These are phyloP conservation scores for Coniochaeta sp. DNA, from an alignment of 2,329 filamentous ascomycete species.

Conservation along the genomic window DNA sequence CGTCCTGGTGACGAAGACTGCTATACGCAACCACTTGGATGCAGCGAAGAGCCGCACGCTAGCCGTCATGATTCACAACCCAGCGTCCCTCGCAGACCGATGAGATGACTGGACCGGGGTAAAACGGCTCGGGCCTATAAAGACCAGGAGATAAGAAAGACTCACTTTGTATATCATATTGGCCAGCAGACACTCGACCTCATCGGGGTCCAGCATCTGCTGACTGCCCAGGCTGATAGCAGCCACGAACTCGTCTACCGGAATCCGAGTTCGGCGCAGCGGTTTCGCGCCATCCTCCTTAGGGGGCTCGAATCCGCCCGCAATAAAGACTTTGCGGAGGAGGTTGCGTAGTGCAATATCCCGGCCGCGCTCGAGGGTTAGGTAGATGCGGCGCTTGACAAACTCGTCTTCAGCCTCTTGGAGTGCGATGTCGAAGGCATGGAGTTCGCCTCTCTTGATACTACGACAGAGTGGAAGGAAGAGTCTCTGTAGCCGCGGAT, in stretches of 20 bases:
- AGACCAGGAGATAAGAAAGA: not conserved
- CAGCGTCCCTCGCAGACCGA: not conserved
- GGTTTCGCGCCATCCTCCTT: conserved; percentile 60
- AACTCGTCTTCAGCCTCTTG: conserved; percentile 83
- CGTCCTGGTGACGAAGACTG: not conserved
- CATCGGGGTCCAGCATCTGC: conserved; percentile 70
- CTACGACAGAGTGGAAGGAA: conserved; percentile 72
- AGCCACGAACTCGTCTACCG: conserved; percentile 75
- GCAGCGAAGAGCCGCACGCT: not conserved
- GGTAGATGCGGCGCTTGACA: conserved; percentile 85
- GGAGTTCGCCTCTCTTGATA: conserved; percentile 76
- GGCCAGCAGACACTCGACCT: conserved; percentile 89
- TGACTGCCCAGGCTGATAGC: conserved; percentile 69
- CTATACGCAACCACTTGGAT: not conserved
- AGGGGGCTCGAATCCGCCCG: conserved; percentile 70
- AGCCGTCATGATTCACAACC: not conserved
- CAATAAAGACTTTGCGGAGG: conserved; percentile 82
- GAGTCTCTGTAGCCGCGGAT: conserved; percentile 66
- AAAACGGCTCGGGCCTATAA: not conserved
- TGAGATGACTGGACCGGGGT: not conserved
- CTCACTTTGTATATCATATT: conserved; percentile 97
- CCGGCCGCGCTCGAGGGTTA: conserved; percentile 85
- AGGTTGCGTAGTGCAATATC: conserved; percentile 90
- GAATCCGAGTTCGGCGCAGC: conserved; percentile 67
- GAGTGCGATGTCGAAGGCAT: conserved; percentile 76